Evolutionary conservation across 768 basidiomycete genomes (phyloP).

Genomic region (Suillus weaverae): DNA sequence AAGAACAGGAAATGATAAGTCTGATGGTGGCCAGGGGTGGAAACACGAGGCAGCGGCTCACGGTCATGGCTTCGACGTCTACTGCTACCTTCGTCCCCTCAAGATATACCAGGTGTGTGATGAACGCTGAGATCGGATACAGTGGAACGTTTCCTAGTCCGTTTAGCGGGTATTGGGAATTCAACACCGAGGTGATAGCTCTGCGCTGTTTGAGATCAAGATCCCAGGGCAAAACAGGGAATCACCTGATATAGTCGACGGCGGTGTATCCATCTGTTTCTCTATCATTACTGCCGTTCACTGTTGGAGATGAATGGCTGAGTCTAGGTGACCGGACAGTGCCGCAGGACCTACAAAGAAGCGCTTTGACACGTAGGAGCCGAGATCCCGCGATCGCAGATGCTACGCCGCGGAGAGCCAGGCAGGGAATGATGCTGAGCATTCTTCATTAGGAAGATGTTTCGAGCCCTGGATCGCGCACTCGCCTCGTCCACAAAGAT

Average conservation of each 20-base stretch:
- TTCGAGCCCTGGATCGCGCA: slow-evolving; percentile 1
- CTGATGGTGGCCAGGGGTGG: slow-evolving; percentile 4
- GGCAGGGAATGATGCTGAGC: slow-evolving; percentile 83
- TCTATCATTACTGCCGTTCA: slow-evolving; percentile 85
- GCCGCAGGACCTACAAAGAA: slow-evolving; percentile 63
- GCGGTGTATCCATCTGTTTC: slow-evolving; percentile 88
- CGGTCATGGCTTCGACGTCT: slow-evolving; percentile 60
- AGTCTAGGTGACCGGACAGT: slow-evolving; percentile 1
- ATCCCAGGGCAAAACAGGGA: slow-evolving; percentile 11
- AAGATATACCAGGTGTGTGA: slow-evolving; percentile 84
- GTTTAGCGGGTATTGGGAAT: slow-evolving; percentile 54
- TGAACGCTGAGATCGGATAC: slow-evolving; percentile 76
- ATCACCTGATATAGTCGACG: slow-evolving; percentile 77
- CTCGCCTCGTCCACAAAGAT: slow-evolving; percentile 89
- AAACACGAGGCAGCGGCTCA: slow-evolving; percentile 35
- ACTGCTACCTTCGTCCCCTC: slow-evolving; percentile 61
- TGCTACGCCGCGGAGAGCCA: slow-evolving; percentile 81
- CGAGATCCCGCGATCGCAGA: slow-evolving; percentile 72
- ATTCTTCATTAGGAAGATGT: slow-evolving; percentile 9
- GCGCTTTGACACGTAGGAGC: slow-evolving; percentile 72
- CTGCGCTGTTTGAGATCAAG: slow-evolving; percentile 36
- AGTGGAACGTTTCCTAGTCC: slow-evolving; percentile 61
- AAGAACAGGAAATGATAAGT: slow-evolving; percentile 3
- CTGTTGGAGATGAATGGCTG: slow-evolving; percentile 41
- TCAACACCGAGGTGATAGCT: slow-evolving; percentile 69